Evolutionary conservation across 495 filamentous ascomycete species (phyloP), one percentile per base, ranked within the genome.

Genomic region (Trichocladium uniseriatum): DNA sequence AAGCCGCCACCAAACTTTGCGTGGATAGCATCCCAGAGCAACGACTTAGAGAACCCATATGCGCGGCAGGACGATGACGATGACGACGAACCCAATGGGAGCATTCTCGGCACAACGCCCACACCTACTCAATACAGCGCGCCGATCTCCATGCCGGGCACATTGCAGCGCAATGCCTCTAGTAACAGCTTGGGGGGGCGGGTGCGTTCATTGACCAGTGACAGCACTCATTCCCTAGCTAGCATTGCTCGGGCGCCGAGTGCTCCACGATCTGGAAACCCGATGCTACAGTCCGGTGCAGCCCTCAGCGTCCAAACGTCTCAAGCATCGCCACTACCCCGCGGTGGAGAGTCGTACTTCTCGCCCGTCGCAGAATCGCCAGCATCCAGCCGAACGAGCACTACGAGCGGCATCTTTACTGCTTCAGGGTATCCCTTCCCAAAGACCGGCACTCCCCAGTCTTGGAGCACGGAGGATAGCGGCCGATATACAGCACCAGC

Each of bases 401-500:
- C 69, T 6, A 64, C 72, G 4, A 73, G 71, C 43, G 65, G 67
- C 15, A 66, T 76, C 49, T 92, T 87, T 45, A 78, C 79, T 2
- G 74, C 73, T 29, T 75, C 64, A 0, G 64, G 78, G 51, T 90
- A 84, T 58, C 79, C 81, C 6, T 95, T 94, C 60, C 82, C 90
- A 42, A 81, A 90, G 24, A 81, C 90, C 56, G 70, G 69, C 13
- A 81, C 78, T 6, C 77, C 83, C 53, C 56, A 82, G 67, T 55
- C 63, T 48, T 78, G 76, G 71, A 72, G 75, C 44, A 73, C 73
- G 19, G 84, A 90, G 32, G 85, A 88, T 19, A 73, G 68, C 49
- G 84, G 84, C 62, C 82, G 87, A 32, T 90, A 86, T 56, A 95
- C 92, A 2, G 89, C 91, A 4, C 91, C 90, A 18, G 88, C 86